These are phyloP conservation scores for Herpetomonas tarakana DNA, from an alignment of 208 protist genomes.

Conservation along the genomic window DNA sequence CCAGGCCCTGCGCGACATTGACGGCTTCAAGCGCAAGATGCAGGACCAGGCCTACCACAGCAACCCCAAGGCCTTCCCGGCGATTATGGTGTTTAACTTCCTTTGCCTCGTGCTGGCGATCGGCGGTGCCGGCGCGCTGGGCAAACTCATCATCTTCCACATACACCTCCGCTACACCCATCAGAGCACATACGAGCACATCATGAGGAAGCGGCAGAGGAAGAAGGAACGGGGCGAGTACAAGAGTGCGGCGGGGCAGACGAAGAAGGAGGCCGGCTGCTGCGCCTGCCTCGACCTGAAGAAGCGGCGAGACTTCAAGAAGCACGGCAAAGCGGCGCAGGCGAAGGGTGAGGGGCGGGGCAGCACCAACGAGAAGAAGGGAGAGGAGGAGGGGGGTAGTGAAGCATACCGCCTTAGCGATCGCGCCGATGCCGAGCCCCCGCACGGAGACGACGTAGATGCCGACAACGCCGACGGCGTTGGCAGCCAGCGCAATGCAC, in stretches of 20 bases:
- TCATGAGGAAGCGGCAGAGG: slow-evolving; percentile 64
- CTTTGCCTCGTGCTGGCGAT: slow-evolving; percentile 29
- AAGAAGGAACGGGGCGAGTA: slow-evolving; percentile 34
- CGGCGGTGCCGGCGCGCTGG: slow-evolving; percentile 34
- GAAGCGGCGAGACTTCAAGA: slow-evolving; percentile 78
- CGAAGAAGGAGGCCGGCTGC: slow-evolving; percentile 13
- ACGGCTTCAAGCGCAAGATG: slow-evolving; percentile 42
- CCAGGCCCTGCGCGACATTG: slow-evolving; percentile 32
- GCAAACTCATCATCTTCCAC: slow-evolving; percentile 79
- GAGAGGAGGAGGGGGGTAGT: not conserved
- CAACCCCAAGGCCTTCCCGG: slow-evolving; percentile 25
- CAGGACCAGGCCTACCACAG: slow-evolving; percentile 50
- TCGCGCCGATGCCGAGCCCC: not conserved
- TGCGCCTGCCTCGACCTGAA: slow-evolving; percentile 37
- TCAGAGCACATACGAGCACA: slow-evolving; percentile 73
- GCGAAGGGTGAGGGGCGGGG: not conserved
- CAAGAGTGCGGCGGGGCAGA: not conserved
- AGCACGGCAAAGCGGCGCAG: slow-evolving; percentile 20
- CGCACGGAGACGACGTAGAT: not conserved
- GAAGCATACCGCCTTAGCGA: not conserved
- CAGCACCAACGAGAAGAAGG: not conserved
- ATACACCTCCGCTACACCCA: slow-evolving; percentile 54
- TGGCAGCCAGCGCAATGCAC: too few relatives aligned
- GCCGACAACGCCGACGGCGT: not conserved
- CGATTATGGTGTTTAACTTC: slow-evolving; percentile 66